Conservation (phyloP, 352 stramenopile species). For the Phytophthora boehmeriae region DNA sequence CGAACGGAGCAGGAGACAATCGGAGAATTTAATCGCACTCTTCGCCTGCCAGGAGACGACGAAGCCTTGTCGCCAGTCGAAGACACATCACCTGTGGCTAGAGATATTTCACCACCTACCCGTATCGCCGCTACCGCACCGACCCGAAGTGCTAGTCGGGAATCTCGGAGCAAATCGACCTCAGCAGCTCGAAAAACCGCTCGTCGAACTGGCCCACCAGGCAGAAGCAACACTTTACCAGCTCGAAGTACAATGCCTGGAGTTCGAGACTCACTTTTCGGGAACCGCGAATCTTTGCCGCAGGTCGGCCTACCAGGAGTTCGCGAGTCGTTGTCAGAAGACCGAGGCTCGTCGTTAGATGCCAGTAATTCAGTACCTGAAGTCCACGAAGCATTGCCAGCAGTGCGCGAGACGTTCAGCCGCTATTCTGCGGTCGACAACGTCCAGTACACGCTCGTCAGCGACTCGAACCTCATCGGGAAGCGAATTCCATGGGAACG, state of each 20-base stretch:
- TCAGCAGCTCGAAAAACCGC: slow-evolving; percentile 2
- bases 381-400: slow-evolving; percentile 26
- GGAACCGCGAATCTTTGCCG: not conserved
- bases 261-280: not conserved
- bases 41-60: slow-evolving; percentile 25
- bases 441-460: slow-evolving; percentile 39
- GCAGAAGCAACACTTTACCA: not conserved
- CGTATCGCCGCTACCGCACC: slow-evolving; percentile 1
- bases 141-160: not conserved
- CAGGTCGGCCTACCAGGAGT: not conserved
- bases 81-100: slow-evolving; percentile 19
- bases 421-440: slow-evolving; percentile 32
- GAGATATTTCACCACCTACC: slow-evolving; percentile 19
- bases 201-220: not conserved
- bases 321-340: slow-evolving; percentile 18
- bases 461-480: slow-evolving; percentile 36
- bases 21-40: slow-evolving; percentile 31
- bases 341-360: slow-evolving; percentile 19
- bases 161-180: slow-evolving; percentile 6
- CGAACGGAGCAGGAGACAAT: slow-evolving; percentile 37
- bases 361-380: slow-evolving; percentile 31
- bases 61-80: slow-evolving; percentile 18
- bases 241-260: not conserved
- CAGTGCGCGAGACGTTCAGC: slow-evolving; percentile 31
- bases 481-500: slow-evolving; percentile 50